These are phyloP conservation scores for Nicotiana sylvestris DNA, from an alignment of 257 asterid species.

Conservation along the genomic window DNA sequence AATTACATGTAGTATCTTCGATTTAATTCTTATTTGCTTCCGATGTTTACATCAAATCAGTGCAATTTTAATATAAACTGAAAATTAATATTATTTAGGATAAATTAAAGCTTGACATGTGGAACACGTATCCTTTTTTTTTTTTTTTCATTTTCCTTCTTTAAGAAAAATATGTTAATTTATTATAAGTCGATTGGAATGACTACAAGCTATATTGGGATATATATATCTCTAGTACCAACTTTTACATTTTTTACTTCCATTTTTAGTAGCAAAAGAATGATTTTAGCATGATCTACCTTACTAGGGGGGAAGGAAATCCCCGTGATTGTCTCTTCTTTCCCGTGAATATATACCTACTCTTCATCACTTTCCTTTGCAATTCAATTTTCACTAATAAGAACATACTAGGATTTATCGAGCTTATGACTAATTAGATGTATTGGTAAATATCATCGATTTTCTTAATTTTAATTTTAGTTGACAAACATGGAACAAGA, in stretches of 20 bases:
- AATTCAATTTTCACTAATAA: background rate
- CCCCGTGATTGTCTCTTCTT: background rate
- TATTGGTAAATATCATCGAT: background rate
- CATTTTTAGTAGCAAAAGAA: background rate
- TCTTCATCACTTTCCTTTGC: background rate
- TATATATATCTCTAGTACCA: background rate
- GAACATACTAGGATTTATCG: no score
- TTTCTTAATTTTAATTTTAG: background rate
- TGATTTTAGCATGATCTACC: slow-evolving; percentile 4
- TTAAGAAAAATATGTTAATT: no score
- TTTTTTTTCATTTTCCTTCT: no score
- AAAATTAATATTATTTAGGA: no score
- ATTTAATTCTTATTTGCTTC: no score
- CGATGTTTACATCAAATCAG: no score
- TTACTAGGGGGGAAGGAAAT: background rate
- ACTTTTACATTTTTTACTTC: background rate
- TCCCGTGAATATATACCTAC: background rate
- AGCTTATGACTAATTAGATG: background rate
- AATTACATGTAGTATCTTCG: no score
- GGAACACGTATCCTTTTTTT: no score
- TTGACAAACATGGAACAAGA: background rate
- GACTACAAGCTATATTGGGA: background rate
- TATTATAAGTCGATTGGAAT: background rate
- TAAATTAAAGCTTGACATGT: no score
- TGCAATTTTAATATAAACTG: no score